Base-by-base conservation (phyloP, 495 filamentous ascomycete species). In the Delitschia confertaspora region DNA sequence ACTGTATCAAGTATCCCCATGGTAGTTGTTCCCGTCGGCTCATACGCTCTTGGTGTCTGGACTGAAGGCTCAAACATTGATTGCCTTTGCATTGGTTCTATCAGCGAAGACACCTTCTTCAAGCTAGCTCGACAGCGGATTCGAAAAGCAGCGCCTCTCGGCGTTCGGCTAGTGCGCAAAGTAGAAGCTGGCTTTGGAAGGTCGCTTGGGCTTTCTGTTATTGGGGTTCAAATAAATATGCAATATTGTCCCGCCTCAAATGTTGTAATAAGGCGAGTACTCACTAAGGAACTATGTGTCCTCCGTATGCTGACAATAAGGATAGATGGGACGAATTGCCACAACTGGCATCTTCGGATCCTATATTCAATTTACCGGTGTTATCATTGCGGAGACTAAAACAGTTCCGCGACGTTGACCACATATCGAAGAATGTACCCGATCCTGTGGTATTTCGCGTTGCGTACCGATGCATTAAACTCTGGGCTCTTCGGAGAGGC, bases 21-120 rank as follows among this genome's bases (percentile, higher is more conserved):
- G 19, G 56, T 75, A 10, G 36, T 79, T 6, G 60, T 67, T 9
- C 71, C 75, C 3, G 72, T 78, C n/a, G 76, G 76, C 0, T 77
- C 74, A 18, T 78, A 76, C 49, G 67, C 65, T n/a, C 63, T 79
- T 19, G 72, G 65, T 3, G 69, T 77, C 19, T 78, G 73, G 66
- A 69, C 70, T 13, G 30, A 63, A 7, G 32, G 60, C 6, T 79
- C 76, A 1, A 74, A 78, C 49, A 68, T 79, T 1, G 73, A 80
- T 53, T 71, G 74, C 45, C 59, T 79, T 16, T 73, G 65, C 48
- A 69, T 79, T 41, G 74, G 75, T 7, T 69, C 68, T 10, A 71
- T 77, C 36, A 70, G 69, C 41, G 47, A 71, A 11, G 58, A 60
- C 42, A 72, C 67, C 3, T 80, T 80, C 54, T 75, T 79, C 43